Evolutionary conservation across 345 rosid genomes (phyloP).

Genomic region (Arabidopsis thaliana): DNA sequence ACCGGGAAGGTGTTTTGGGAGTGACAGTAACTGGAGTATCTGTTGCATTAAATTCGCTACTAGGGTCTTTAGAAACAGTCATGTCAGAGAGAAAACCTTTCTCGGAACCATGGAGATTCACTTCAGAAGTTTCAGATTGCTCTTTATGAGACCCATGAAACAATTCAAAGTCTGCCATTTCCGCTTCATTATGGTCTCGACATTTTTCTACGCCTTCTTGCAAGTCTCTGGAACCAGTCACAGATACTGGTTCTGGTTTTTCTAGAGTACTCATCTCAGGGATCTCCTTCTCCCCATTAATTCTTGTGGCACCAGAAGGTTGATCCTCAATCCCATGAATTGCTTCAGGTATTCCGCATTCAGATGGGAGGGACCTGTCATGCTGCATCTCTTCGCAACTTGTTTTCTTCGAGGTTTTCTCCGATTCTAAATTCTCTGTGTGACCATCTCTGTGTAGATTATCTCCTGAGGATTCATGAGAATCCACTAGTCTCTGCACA

Average conservation of each 20-base stretch:
- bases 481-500: constrained; percentile 19
- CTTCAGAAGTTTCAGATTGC: constrained; percentile 35
- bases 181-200: constrained; percentile 41
- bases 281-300: constrained; percentile 35
- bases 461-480: constrained; percentile 22
- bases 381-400: constrained; percentile 28
- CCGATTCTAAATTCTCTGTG: constrained; percentile 20
- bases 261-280: constrained; percentile 27
- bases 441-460: neutral
- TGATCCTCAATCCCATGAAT: constrained; percentile 21
- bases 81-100: constrained; percentile 38
- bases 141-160: constrained; percentile 28
- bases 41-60: constrained; percentile 32
- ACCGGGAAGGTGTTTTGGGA: constrained; percentile 51
- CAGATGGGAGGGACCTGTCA: constrained; percentile 13
- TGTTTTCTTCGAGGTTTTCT: constrained; percentile 35
- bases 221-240: constrained; percentile 29
- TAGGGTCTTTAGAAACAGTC: constrained; percentile 32
- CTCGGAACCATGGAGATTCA: constrained; percentile 40
- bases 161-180: constrained; percentile 30
- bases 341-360: constrained; percentile 26
- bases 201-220: constrained; percentile 48
- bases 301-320: constrained; percentile 32
- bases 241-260: constrained; percentile 18
- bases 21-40: constrained; percentile 47